Evolutionary conservation across 2,329 filamentous ascomycete species (phyloP).

Genomic region (Clonostachys sp.): DNA sequence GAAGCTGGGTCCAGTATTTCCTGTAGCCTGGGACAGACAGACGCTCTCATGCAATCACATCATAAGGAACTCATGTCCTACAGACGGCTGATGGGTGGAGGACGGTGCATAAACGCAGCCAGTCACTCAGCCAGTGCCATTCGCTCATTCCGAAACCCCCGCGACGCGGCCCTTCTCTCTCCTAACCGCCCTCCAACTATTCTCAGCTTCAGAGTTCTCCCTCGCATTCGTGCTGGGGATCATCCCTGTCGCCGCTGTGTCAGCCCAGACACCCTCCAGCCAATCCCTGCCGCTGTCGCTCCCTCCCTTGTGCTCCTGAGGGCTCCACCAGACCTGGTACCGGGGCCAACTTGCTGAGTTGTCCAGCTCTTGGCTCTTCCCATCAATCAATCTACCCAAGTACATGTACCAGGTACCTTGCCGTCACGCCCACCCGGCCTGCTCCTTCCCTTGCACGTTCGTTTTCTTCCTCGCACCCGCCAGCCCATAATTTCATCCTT

Average conservation of each 20-base stretch:
- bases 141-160: conserved; percentile 4
- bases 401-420: conserved; percentile 1
- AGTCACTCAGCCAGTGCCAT: neutral
- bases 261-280: conserved; percentile 19
- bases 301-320: neutral
- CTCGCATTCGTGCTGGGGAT: conserved; percentile 2
- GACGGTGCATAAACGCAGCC: neutral
- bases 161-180: neutral
- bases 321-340: conserved; percentile 6
- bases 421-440: conserved; percentile 1
- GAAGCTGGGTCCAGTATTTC: no score
- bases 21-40: no score
- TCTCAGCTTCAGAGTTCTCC: neutral
- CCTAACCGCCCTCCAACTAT: no score
- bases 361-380: conserved; percentile 3
- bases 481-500: conserved; percentile 6
- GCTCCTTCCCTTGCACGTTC: neutral
- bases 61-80: no score
- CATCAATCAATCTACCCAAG: conserved; percentile 2
- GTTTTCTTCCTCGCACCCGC: neutral
- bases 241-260: conserved; percentile 15
- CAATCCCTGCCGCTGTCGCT: conserved; percentile 18
- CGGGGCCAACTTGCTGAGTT: conserved; percentile 4
- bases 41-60: no score
- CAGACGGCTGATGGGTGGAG: no score